A percentile compares a stretch with the other conserved stretches of the same genome.
Conservation (phyloP, 768 basidiomycete species). For the Scleroderma citrinum region DNA sequence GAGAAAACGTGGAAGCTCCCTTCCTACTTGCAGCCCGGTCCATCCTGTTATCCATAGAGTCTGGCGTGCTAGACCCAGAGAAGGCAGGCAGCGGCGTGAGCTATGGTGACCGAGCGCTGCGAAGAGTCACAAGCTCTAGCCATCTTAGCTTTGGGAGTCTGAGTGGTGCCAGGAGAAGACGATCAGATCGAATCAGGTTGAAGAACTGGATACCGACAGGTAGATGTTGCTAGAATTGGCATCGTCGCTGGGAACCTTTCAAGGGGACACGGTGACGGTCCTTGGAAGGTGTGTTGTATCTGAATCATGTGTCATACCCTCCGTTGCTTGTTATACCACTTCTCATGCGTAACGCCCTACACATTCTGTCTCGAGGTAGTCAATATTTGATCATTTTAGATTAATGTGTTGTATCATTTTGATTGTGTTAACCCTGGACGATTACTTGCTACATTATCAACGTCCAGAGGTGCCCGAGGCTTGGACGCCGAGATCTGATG, state of each 20-base stretch:
- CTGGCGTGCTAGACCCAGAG: conserved; percentile 87
- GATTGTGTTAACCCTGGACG: no score
- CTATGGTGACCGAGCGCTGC: conserved; percentile 90
- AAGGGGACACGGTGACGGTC: neutral
- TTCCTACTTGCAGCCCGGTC: conserved; percentile 84
- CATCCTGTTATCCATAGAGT: conserved; percentile 86
- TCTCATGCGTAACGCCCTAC: neutral
- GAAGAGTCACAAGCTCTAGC: conserved; percentile 88
- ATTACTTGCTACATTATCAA: no score
- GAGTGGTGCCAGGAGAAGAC: conserved; percentile 57
- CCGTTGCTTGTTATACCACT: neutral
- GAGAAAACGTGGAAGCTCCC: conserved; percentile 92
- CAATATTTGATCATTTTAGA: neutral
- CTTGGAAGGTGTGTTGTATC: conserved; percentile 13
- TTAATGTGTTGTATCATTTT: neutral
- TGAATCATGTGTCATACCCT: neutral
- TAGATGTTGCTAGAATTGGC: conserved; percentile 54
- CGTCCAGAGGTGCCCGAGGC: no score
- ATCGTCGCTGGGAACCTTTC: neutral
- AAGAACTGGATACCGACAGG: conserved; percentile 57
- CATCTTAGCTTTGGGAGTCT: conserved; percentile 81
- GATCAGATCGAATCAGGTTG: conserved; percentile 52
- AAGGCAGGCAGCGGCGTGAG: conserved; percentile 92
- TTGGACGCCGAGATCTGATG: no score
- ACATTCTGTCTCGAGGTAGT: neutral